Evolutionary conservation across 2,329 filamentous ascomycete genomes (phyloP).

Genomic region (Ophiostoma triangulosporum): DNA sequence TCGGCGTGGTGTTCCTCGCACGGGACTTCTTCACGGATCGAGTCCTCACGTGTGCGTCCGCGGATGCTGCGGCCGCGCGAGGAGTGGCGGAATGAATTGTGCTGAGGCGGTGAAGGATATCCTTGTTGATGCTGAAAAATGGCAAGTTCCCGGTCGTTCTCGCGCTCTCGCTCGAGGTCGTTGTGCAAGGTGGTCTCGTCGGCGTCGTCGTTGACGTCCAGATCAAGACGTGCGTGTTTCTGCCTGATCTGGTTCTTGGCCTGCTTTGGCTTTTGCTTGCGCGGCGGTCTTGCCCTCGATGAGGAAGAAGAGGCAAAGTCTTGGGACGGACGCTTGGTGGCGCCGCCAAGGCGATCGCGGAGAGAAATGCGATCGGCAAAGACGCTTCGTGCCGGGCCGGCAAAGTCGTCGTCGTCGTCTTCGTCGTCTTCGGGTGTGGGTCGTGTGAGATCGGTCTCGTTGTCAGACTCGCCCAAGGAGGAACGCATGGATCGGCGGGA

Average conservation of each 20-base stretch:
- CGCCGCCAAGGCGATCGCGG: constrained; percentile 9
- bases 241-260: neutral
- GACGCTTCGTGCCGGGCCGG: constrained; percentile 8
- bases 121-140: neutral
- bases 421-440: constrained; percentile 22
- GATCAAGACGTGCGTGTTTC: neutral
- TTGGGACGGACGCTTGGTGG: constrained; percentile 3
- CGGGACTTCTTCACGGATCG: constrained; percentile 7
- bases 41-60: constrained; percentile 3
- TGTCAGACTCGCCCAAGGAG: constrained; percentile 26
- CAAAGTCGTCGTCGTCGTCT: constrained; percentile 16
- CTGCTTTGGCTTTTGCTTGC: neutral
- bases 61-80: constrained; percentile 6
- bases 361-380: constrained; percentile 8
- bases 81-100: neutral
- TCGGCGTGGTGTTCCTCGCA: constrained; percentile 8
- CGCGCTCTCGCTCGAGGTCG: neutral
- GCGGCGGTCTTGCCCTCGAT: neutral
- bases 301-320: constrained; percentile 2
- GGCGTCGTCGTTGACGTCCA: neutral
- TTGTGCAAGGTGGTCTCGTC: neutral
- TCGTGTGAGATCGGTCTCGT: constrained; percentile 25
- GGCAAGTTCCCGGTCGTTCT: neutral
- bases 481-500: constrained; percentile 24
- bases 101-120: neutral